Evolutionary conservation across 768 basidiomycete species (phyloP).

Genomic region (Phlebiopsis gigantea): DNA sequence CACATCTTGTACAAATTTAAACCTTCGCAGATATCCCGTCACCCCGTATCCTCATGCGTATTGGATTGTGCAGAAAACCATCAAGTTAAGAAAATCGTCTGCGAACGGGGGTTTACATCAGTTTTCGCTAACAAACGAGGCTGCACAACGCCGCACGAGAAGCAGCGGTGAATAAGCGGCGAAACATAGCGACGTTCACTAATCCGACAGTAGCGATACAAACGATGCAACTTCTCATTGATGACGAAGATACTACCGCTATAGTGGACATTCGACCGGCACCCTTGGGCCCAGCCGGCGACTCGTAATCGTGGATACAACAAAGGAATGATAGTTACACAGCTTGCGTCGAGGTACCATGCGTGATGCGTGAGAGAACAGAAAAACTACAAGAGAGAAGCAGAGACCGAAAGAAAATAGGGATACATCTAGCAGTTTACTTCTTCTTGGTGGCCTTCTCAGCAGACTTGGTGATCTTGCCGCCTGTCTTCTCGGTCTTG

Average conservation of each 20-base stretch:
- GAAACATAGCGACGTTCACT: too few relatives aligned
- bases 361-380: constrained; percentile 38
- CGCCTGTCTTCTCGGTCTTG: constrained; percentile 84
- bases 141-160: constrained; percentile 44
- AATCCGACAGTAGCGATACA: constrained; percentile 21
- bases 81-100: too few relatives aligned
- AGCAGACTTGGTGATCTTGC: constrained; percentile 94
- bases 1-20: too few relatives aligned
- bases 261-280: constrained; percentile 29
- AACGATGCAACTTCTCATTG: constrained; percentile 29
- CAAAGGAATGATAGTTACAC: constrained; percentile 26
- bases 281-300: constrained; percentile 21
- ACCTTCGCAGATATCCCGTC: too few relatives aligned
- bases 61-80: too few relatives aligned
- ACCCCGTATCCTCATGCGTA: too few relatives aligned
- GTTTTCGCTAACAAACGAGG: constrained; percentile 46
- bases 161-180: too few relatives aligned
- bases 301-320: constrained; percentile 33
- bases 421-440: constrained; percentile 61
- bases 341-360: constrained; percentile 30
- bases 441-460: constrained; percentile 97
- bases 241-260: constrained; percentile 22
- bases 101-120: too few relatives aligned
- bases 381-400: constrained; percentile 40
- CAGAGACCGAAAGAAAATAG: constrained; percentile 27